Conservation (phyloP, 2,329 filamentous ascomycete species). For the Paraphoma sp. region DNA sequence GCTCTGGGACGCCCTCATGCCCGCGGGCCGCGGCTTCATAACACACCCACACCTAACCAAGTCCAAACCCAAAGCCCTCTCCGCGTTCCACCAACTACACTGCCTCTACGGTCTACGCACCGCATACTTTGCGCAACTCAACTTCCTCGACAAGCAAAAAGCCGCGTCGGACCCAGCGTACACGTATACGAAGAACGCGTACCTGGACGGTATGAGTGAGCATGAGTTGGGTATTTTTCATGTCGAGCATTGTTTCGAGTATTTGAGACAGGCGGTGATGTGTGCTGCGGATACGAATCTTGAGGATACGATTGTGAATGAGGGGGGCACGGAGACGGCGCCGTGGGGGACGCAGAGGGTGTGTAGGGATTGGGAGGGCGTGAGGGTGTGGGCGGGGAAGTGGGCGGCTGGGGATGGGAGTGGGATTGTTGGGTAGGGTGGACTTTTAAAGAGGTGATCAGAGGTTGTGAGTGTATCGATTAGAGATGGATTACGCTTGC, state of each 20-base stretch:
- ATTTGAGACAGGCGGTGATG: slow-evolving; percentile 26
- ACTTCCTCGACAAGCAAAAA: neutral
- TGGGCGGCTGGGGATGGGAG: slow-evolving; percentile 3
- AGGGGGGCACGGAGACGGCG: slow-evolving; percentile 4
- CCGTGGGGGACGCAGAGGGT: slow-evolving; percentile 25
- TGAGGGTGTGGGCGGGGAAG: slow-evolving; percentile 27
- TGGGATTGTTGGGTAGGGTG: neutral
- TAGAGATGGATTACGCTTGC: too few species aligned
- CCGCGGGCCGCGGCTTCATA: neutral
- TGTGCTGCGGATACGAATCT: slow-evolving; percentile 29
- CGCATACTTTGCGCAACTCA: neutral
- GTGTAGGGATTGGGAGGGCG: slow-evolving; percentile 26
- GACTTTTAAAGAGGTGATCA: too few species aligned
- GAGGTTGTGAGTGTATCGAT: too few species aligned
- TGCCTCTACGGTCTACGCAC: neutral
- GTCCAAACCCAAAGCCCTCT: neutral
- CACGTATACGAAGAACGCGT: neutral
- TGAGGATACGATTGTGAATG: slow-evolving; percentile 6
- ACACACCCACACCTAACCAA: neutral
- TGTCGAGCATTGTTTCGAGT: slow-evolving; percentile 26
- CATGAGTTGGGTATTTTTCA: neutral
- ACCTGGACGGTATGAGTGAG: neutral
- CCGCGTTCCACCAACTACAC: neutral
- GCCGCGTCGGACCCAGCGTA: neutral
- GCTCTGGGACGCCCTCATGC: neutral